Evolutionary conservation across 192 early-diverging fungal genomes (phyloP), one percentile per base, ranked within the genome.

Genomic region (Coemansia sp.): DNA sequence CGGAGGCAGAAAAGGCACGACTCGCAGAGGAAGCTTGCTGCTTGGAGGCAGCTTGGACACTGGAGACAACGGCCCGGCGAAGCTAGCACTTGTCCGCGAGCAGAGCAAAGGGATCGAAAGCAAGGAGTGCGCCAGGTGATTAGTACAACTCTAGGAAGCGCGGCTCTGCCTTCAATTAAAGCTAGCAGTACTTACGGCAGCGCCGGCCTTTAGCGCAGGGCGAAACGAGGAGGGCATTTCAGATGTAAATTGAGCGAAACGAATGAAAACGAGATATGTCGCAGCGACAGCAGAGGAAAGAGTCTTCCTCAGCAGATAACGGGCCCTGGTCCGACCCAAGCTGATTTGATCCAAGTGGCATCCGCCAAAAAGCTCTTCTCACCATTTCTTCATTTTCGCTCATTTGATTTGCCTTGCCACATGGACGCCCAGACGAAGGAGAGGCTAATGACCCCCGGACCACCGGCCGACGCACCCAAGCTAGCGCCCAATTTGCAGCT

Each of bases 1-100:
- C 56, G 52, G 70, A 62, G n/a, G 57, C 56, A 61, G 76, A 70
- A 37, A 80, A 80, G 17, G 76, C 70, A 50, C 70, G 76, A n/a
- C 63, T 70, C 26, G 57, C 67, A 22, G 65, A 48, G 27, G 44
- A 24, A 46, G 44, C 24, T 17, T 58, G 62, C 43, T 58, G 63
- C 63, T 56, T 65, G 43, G 70, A 41, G 33, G 52, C 67, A 32
- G 63, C 63, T 46, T 66, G 62, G 36, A 36, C 57, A 17, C 70
- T 56, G 53, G 76, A 68, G 37, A 72, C 24, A 50, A 60, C 58
- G 56, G 56, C 67, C 32, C 68, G 69, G 66, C 70, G 70, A 32
- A 79, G 76, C 76, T 79, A 78, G 56, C 63, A 63, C 15, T 10
- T 53, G 52, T 35, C 52, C 52, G 17, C 14, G 32, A 44, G 32